Percentiles rank a stretch among this genome's conserved stretches.
Conservation (phyloP, 805 yeast genomes). For the Teunomyces lycoperdinae region DNA sequence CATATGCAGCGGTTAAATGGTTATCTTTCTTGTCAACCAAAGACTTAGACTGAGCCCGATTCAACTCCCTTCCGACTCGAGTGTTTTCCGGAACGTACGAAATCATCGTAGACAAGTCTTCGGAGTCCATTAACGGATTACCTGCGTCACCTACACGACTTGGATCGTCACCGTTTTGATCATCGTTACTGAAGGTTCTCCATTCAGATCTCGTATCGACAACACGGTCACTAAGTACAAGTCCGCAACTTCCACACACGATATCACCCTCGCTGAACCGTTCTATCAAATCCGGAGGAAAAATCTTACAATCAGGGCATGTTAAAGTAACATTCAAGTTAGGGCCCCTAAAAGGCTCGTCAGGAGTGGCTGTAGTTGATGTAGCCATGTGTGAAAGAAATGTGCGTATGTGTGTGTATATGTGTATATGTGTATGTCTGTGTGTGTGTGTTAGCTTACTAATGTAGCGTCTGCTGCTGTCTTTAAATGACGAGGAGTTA, state of each 20-base stretch:
- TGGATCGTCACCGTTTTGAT: conserved; percentile 97
- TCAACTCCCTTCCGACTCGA: conserved; percentile 84
- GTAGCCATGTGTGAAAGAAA: conserved; percentile 4
- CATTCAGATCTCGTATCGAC: conserved; percentile 97
- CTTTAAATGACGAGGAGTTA: background rate
- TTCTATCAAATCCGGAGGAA: conserved; percentile 93
- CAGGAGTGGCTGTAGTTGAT: conserved; percentile 11
- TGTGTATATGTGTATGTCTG: background rate
- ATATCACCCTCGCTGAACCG: conserved; percentile 96
- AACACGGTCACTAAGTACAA: conserved; percentile 85
- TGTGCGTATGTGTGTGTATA: no score
- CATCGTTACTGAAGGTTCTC: conserved; percentile 98
- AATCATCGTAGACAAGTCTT: conserved; percentile 88
- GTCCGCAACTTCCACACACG: conserved; percentile 96
- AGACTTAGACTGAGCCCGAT: conserved; percentile 83
- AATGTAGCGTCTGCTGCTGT: background rate
- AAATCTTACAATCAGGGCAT: conserved; percentile 94
- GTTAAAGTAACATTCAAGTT: conserved; percentile 85
- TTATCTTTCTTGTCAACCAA: conserved; percentile 85
- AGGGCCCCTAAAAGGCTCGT: conserved; percentile 54
- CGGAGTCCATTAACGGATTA: conserved; percentile 87
- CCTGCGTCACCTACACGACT: conserved; percentile 99
- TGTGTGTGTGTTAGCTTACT: background rate
- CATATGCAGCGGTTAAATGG: conserved; percentile 83
- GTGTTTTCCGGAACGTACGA: conserved; percentile 83